Evolutionary conservation across 768 basidiomycete species (phyloP).

Genomic region (Mycena galopus): DNA sequence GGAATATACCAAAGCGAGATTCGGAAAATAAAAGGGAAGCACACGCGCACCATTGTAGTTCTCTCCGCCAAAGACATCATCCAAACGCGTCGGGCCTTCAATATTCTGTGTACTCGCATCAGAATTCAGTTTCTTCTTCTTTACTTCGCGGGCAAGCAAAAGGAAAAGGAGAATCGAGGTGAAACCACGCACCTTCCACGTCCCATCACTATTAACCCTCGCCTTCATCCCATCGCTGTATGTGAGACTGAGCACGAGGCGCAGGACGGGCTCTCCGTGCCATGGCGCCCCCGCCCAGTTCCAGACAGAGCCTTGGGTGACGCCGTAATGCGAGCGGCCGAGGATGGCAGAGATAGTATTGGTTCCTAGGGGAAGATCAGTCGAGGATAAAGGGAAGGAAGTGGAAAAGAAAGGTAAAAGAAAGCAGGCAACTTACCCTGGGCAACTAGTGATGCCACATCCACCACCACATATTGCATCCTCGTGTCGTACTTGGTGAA

Average conservation of each 20-base stretch:
- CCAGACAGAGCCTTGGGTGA: conserved; percentile 48
- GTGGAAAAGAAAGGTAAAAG: neutral
- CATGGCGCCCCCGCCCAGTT: conserved; percentile 48
- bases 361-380: neutral
- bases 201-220: conserved; percentile 37
- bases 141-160: neutral
- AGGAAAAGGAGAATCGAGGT: neutral
- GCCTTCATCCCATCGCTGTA: conserved; percentile 42
- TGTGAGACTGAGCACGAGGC: conserved; percentile 41
- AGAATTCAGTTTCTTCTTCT: too few relatives aligned
- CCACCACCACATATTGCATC: conserved; percentile 44
- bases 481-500: conserved; percentile 48
- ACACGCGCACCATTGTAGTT: conserved; percentile 44
- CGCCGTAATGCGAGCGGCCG: conserved; percentile 46
- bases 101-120: conserved; percentile 16
- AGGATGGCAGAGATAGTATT: conserved; percentile 44
- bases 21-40: neutral
- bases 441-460: conserved; percentile 32
- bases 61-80: conserved; percentile 49
- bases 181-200: conserved; percentile 37
- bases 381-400: neutral
- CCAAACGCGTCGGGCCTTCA: conserved; percentile 46
- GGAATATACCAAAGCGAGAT: neutral
- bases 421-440: conserved; percentile 7
- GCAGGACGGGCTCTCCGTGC: conserved; percentile 45